Conservation (phyloP, 305 asterid species). For the Fraxinus sp. region DNA sequence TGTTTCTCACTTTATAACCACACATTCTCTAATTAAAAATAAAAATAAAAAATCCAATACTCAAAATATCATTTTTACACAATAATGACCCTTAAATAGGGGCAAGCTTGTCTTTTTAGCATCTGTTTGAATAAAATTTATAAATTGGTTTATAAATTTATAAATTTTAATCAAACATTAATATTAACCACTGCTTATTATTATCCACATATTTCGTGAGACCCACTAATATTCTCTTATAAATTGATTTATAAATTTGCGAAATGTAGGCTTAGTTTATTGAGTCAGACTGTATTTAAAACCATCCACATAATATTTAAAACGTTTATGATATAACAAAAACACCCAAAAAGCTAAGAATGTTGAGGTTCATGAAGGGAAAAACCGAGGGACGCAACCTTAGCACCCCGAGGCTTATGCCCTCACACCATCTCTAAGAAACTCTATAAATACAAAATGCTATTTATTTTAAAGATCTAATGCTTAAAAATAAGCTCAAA, state of each 20-base stretch:
- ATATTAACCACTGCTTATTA: neutral
- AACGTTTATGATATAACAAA: neutral
- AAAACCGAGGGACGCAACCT: neutral
- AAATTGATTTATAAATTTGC: neutral
- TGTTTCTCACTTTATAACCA: too few relatives aligned
- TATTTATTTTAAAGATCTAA: too few relatives aligned
- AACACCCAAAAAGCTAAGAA: too few relatives aligned
- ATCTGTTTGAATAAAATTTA: neutral
- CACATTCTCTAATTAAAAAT: too few relatives aligned
- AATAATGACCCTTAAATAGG: too few relatives aligned
- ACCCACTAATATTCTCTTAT: too few relatives aligned
- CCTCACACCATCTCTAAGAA: neutral
- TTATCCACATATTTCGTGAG: neutral
- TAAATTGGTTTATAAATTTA: too few relatives aligned
- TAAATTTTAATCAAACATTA: neutral
- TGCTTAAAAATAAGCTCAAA: too few relatives aligned
- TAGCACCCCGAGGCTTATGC: neutral
- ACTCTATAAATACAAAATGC: too few relatives aligned
- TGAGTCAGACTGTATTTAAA: neutral
- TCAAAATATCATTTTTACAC: too few relatives aligned
- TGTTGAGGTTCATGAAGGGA: neutral
- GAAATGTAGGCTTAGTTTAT: neutral
- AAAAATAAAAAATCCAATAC: too few relatives aligned
- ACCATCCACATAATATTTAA: neutral
- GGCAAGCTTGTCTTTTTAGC: neutral